A percentile compares a stretch with the other conserved stretches of the same genome.
phyloP scores from a whole-genome alignment of 1,139 yeast species.

The Geotrichum macrosporum region DNA sequence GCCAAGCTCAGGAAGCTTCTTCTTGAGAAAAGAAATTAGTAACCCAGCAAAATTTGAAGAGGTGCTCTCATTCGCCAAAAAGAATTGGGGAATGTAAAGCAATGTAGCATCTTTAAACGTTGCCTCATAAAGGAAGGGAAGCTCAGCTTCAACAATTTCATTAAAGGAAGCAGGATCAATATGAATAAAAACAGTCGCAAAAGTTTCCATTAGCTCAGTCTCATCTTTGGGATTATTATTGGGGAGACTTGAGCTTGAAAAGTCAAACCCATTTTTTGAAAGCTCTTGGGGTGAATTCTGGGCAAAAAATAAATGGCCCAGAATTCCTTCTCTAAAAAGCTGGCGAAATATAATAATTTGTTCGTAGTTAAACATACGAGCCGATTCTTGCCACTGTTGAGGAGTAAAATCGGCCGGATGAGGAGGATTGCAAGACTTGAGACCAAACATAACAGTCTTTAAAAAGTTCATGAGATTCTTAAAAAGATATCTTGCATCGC shows the following conservation, averaged over 20 bases:
- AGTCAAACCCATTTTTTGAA: conserved; percentile 45
- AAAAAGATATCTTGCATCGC: conserved; percentile 84
- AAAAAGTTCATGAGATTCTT: conserved; percentile 85
- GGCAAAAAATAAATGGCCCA: conserved; percentile 74
- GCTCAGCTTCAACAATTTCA: conserved; percentile 80
- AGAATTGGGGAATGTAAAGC: conserved; percentile 88
- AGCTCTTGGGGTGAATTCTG: conserved; percentile 36
- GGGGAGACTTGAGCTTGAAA: conserved; percentile 58
- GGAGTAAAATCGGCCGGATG: conserved; percentile 64
- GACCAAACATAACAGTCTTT: conserved; percentile 84
- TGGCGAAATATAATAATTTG: conserved; percentile 74
- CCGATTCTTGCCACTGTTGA: conserved; percentile 81
- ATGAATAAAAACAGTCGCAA: conserved; percentile 90
- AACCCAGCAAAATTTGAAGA: conserved; percentile 92
- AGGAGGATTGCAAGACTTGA: conserved; percentile 87
- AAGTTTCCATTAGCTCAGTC: conserved; percentile 90
- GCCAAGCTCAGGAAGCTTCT: conserved; percentile 74
- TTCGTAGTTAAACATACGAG: conserved; percentile 75
- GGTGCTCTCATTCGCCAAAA: conserved; percentile 87
- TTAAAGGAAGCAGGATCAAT: conserved; percentile 94
- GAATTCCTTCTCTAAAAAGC: conserved; percentile 77
- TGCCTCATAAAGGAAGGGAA: conserved; percentile 71
- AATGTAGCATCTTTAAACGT: conserved; percentile 83
- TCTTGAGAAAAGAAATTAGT: conserved; percentile 67
- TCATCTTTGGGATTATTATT: conserved; percentile 79